A percentile compares a stretch with the other conserved stretches of the same genome.
Conservation (phyloP, 108 stramenopile species). For the Epipyxis sp. region DNA sequence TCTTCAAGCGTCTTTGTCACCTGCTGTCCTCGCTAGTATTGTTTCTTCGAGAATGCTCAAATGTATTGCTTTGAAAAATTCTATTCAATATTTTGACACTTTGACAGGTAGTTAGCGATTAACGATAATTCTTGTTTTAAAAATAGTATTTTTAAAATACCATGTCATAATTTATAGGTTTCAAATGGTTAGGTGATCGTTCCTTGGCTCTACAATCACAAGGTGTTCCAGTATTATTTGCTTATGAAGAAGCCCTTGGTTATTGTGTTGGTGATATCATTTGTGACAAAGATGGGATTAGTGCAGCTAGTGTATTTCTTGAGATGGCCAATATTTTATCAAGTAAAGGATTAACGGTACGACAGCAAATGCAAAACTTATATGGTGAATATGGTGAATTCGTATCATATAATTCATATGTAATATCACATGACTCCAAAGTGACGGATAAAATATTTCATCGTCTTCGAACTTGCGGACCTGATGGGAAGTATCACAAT, state of each 20-base stretch:
- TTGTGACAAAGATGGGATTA: conserved; percentile 70
- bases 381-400: conserved; percentile 81
- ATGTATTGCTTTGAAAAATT: conserved; percentile 74
- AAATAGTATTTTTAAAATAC: conserved; percentile 12
- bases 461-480: conserved; percentile 53
- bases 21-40: conserved; percentile 86
- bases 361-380: conserved; percentile 65
- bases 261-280: conserved; percentile 79
- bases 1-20: conserved; percentile 44
- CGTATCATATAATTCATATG: conserved; percentile 84
- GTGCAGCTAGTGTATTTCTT: conserved; percentile 61
- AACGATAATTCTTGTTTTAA: no score
- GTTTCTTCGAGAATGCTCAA: conserved; percentile 87
- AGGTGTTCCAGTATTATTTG: conserved; percentile 74
- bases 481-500: neutral
- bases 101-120: no score
- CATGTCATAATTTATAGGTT: no score
- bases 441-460: conserved; percentile 70
- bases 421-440: conserved; percentile 69
- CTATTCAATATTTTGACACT: conserved; percentile 86
- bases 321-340: conserved; percentile 72
- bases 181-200: conserved; percentile 87
- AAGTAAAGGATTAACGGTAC: conserved; percentile 47
- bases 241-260: conserved; percentile 96
- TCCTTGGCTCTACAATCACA: conserved; percentile 59